Conservation (phyloP, 306 rosid species). For the Begonia loranthoides region DNA sequence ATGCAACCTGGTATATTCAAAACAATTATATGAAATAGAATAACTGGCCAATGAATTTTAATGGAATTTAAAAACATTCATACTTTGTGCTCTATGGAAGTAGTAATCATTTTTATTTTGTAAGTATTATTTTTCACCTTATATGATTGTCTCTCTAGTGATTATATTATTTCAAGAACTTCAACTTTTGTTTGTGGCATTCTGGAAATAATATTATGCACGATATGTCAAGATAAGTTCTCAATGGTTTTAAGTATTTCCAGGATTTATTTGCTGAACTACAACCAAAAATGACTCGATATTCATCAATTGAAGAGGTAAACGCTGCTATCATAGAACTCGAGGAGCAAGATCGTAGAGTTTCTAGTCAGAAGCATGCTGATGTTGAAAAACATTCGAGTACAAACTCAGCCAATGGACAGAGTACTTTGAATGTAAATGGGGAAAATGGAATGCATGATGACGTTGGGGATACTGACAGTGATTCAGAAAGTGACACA, state of each 20-base stretch:
- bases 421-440: conserved; percentile 40
- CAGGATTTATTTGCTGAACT: conserved; percentile 93
- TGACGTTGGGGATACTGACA: conserved; percentile 56
- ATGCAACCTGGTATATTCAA: no score
- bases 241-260: conserved; percentile 8
- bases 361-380: conserved; percentile 52
- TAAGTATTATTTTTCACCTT: no score
- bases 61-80: no score
- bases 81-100: no score
- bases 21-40: no score
- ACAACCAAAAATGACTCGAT: conserved; percentile 87
- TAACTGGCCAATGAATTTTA: no score
- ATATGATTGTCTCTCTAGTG: no score
- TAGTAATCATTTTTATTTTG: no score
- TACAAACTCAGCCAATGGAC: conserved; percentile 45
- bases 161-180: no score
- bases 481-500: conserved; percentile 80
- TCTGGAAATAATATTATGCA: no score
- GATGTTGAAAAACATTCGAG: conserved; percentile 49
- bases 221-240: conserved; percentile 1
- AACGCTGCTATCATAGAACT: conserved; percentile 79
- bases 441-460: conserved; percentile 56
- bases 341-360: conserved; percentile 61
- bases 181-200: no score
- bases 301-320: conserved; percentile 67